Base-by-base conservation (phyloP, 2,329 filamentous ascomycete genomes). In the Leptographium procerum region DNA sequence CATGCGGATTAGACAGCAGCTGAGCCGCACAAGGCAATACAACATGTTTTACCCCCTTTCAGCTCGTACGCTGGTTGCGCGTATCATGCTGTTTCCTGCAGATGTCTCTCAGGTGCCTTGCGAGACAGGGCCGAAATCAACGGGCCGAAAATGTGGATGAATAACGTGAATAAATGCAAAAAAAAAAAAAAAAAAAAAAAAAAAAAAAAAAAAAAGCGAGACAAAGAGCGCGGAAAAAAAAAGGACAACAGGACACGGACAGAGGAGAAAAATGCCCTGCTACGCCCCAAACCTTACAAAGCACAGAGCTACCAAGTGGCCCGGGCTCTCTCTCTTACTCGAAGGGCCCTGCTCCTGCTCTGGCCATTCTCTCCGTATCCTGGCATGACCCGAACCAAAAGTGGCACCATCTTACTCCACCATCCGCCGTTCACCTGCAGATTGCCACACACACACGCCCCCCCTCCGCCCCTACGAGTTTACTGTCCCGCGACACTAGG, bases 341-440 rank as follows among this genome's bases (percentile, higher is more conserved):
- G 26, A 45, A 29, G 13, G 24, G 2, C 26, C 14, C 36, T 53
- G 40, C 16, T 13, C 34, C 34, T 40, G 56, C 57, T 61, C 61
- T 61, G 62, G 45, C 62, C 62, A 64, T 31, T 55, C 48, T 29
- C 36, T 59, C 56, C 60, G 29, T 28, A 29, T 26, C 26, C 60
- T 62, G 62, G 62, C 60, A 60, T 62, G 61, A 64, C 61, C 58
- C 24, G 40, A 13, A 16, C 36, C 58, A 57, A 61, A 64, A 62
- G 62, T 62, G 62, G 62, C 62, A 64, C 62, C 58, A 64, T 61
- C 58, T 29, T n/a, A 31, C 55, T 52, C 56, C 52, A 56, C 52
- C 57, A 57, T 43, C 55, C 55, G 52, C 55, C 60, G 57, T 52
- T 52, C 22, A 48, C 29, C 55, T 56, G 43, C 55, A 56, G 55